Percentiles rank a stretch among this genome's conserved stretches.
Evolutionary conservation across 768 basidiomycete species (phyloP).

Genomic region (Hericium erinaceus): DNA sequence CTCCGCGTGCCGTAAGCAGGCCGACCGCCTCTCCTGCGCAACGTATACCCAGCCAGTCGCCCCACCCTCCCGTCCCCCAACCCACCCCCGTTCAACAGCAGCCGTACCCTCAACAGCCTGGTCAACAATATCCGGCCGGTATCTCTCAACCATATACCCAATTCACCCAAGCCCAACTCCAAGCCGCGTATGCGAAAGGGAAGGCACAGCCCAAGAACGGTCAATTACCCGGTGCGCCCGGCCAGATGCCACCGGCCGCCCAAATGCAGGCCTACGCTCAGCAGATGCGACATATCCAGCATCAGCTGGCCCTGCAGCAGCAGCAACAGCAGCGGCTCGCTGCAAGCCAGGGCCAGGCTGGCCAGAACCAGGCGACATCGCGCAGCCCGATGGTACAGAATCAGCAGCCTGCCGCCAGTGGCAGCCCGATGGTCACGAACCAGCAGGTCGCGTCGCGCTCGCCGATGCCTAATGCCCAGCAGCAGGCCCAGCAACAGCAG

Average conservation of each 20-base stretch:
- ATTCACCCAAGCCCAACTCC: not conserved
- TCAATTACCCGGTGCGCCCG: no score
- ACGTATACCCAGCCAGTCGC: not conserved
- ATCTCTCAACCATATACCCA: not conserved
- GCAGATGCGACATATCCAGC: slow-evolving; percentile 15
- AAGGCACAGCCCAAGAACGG: not conserved
- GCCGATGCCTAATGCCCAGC: slow-evolving; percentile 8
- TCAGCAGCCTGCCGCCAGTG: not conserved
- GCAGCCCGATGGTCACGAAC: not conserved
- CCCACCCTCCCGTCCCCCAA: not conserved
- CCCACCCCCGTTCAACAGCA: not conserved
- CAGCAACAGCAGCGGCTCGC: slow-evolving; percentile 10
- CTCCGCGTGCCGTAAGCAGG: not conserved
- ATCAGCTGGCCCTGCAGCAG: slow-evolving; percentile 3
- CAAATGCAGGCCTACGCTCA: not conserved
- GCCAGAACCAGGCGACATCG: slow-evolving; percentile 9
- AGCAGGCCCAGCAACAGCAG: slow-evolving; percentile 16
- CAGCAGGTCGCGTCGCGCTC: slow-evolving; percentile 6
- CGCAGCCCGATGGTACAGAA: slow-evolving; percentile 14
- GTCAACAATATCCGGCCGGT: not conserved
- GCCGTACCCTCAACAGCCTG: not conserved
- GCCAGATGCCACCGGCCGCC: not conserved
- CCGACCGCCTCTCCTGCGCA: not conserved
- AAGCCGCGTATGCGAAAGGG: not conserved
- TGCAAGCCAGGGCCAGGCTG: slow-evolving; percentile 15